Percentiles rank a stretch among this genome's conserved stretches.
Evolutionary conservation across 768 basidiomycete genomes (phyloP).

Genomic region (Leccinellum rugosiceps): DNA sequence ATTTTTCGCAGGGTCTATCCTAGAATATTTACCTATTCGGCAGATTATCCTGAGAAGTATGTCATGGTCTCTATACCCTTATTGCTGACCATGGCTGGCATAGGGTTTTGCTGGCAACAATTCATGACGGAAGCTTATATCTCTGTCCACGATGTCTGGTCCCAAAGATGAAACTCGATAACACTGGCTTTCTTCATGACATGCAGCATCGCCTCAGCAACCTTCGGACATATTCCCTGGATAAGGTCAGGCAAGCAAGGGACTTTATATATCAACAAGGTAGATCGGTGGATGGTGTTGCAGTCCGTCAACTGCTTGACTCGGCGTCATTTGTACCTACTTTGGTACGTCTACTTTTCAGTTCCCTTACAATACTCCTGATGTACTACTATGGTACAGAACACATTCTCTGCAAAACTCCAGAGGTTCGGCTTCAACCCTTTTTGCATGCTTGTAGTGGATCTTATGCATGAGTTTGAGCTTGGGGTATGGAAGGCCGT

Average conservation of each 20-base stretch:
- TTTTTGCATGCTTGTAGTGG: slow-evolving; percentile 12
- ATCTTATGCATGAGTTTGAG: no score
- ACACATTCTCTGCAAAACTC: slow-evolving; percentile 30
- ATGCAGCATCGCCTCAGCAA: not conserved
- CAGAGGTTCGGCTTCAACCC: slow-evolving; percentile 16
- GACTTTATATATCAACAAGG: not conserved
- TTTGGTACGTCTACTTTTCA: not conserved
- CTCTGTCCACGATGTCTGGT: not conserved
- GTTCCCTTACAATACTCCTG: not conserved
- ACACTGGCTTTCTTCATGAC: slow-evolving; percentile 12
- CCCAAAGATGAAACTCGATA: not conserved
- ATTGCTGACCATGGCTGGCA: no score
- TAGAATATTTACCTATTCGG: no score
- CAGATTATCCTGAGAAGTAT: no score
- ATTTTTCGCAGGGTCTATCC: no score
- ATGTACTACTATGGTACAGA: slow-evolving; percentile 19
- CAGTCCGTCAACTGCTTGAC: not conserved
- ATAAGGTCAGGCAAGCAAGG: not conserved
- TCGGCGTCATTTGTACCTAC: not conserved
- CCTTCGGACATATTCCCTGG: not conserved
- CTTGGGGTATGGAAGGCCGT: no score
- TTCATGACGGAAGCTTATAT: not conserved
- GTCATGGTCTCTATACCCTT: no score
- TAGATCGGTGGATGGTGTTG: not conserved
- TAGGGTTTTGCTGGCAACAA: not conserved